Evolutionary conservation across 2,329 filamentous ascomycete species (phyloP), one percentile per base, ranked within the genome.

Genomic region (Exophiala aquamarina): DNA sequence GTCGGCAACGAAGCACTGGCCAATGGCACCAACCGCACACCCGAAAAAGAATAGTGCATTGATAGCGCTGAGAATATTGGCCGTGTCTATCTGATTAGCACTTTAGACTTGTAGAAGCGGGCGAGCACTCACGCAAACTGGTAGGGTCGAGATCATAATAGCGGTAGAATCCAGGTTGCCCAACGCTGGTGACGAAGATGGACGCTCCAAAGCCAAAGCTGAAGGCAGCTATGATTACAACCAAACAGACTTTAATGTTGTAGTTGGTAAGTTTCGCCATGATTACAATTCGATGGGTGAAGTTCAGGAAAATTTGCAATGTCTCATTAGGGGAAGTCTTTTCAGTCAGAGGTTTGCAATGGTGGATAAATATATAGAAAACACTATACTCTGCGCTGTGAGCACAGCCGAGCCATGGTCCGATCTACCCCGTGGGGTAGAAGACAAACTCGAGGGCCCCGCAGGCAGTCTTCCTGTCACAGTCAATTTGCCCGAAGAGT

Each of bases 1-100:
- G 41, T 71, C 66, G 5, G 64, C 63, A 7, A 54, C 57, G 68
- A 69, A 71, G 9, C 64, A 61, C 29, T 63, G 66, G 45, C 63
- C 59, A 2, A 67, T 31, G 18, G 62, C 62, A 18, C 65, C 70
- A 15, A 66, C 44, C 21, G 61, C 62, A n/a, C 60, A 64, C 9
- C 70, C 70, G 3, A 67, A 69, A 13, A 64, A 67, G 51, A 68
- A 70, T 4, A 72, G 58, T 15, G 70, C 71, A 56, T 72, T 73
- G 36, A 72, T 59, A 13, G 69, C 70, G 13, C 66, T 69, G 34
- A 72, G 68, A 15, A 70, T 61, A 47, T 67, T 66, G 2, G 67
- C 63, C 0, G 70, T 71, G 43, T 46, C 17, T 14, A 15, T 32
- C 23, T 26, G 23, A 26, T 26, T 26, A 26, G 23, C 11, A 6